Conservation (phyloP, 169 alveolate genomes). For the Eimeria tenella region DNA sequence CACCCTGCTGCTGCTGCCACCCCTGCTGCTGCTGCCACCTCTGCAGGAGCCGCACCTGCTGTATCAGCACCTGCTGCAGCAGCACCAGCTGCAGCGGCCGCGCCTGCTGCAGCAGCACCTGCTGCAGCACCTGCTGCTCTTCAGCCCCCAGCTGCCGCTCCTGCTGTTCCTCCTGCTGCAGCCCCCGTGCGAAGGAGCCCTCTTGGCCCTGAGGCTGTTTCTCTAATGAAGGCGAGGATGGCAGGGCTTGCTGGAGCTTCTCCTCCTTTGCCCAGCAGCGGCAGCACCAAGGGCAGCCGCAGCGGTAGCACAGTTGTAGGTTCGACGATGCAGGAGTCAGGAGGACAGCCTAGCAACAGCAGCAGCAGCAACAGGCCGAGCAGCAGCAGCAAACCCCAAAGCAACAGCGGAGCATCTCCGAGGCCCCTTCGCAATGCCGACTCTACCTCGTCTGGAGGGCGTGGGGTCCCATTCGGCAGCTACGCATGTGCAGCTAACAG, state of each 20-base stretch:
- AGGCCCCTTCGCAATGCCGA: not conserved
- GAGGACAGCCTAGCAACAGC: not conserved
- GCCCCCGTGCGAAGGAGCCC: slow-evolving; percentile 18
- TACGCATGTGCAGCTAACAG: not conserved
- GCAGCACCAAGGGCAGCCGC: slow-evolving; percentile 57
- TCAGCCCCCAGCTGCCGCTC: not conserved
- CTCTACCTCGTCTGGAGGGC: not conserved
- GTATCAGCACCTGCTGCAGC: not conserved
- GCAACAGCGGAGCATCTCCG: slow-evolving; percentile 49
- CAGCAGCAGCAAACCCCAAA: not conserved
- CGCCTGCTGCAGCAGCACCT: slow-evolving; percentile 1
- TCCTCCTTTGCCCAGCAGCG: slow-evolving; percentile 1
- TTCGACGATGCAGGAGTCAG: not conserved
- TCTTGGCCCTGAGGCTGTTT: slow-evolving; percentile 13
- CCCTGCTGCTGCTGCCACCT: slow-evolving; percentile 26
- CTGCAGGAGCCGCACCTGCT: slow-evolving; percentile 28
- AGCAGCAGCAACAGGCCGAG: not conserved
- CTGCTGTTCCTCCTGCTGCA: not conserved
- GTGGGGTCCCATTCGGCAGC: not conserved
- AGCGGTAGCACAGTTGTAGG: slow-evolving; percentile 17
- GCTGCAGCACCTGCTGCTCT: not conserved
- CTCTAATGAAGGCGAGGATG: slow-evolving; percentile 18
- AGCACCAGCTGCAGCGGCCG: slow-evolving; percentile 31
- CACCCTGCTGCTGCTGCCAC: slow-evolving; percentile 17
- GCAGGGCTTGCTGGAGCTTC: not conserved